Evolutionary conservation across 768 basidiomycete genomes (phyloP), one percentile per base, ranked within the genome.

Genomic region (Tulasnella sp.): DNA sequence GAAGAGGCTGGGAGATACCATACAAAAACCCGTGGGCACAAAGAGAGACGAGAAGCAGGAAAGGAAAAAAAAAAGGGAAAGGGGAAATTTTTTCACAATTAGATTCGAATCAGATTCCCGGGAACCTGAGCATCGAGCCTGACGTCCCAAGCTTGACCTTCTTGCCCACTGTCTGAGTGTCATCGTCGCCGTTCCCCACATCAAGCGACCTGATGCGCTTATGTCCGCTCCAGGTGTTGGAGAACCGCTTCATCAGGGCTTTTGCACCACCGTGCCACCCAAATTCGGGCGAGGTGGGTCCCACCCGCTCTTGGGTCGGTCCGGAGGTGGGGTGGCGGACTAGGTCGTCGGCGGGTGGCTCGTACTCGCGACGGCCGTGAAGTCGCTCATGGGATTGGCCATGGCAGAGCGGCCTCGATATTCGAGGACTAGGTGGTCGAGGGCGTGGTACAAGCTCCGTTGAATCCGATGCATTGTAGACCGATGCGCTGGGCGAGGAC

Each of bases 401-500:
- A 31, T 60, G 58, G 28, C 14, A 11, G 58, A 60, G 58, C 24
- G 58, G 24, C 50, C 40, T 9, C 54, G 77, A 7, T n/a, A 1
- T 12, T 60, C 16, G 46, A 34, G 41, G 48, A 18, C 41, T 5
- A 28, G 54, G 12, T 12, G 77, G n/a, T 50, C 48, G 50, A 78
- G 58, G 6, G 77, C 48, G 41, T 42, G 77, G 54, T 78, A 60
- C 18, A 78, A 42, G 9, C 54, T 54, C 48, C 31, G 77, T 78
- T 78, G 77, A 78, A 78, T 42, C 77, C 77, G 50, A 78, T 37
- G 77, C 77, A 78, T n/a, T 78, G 77, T 2, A 78, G 77, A 14
- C 77, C 77, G 50, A 78, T 60, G 58, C 77, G 64, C 24, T 50
- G 58, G 3, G 54, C 50, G 37, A 54, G 34, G 54, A 60, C 54